Base-by-base conservation (phyloP, 352 stramenopile genomes). In the Globisporangium barbulae region DNA sequence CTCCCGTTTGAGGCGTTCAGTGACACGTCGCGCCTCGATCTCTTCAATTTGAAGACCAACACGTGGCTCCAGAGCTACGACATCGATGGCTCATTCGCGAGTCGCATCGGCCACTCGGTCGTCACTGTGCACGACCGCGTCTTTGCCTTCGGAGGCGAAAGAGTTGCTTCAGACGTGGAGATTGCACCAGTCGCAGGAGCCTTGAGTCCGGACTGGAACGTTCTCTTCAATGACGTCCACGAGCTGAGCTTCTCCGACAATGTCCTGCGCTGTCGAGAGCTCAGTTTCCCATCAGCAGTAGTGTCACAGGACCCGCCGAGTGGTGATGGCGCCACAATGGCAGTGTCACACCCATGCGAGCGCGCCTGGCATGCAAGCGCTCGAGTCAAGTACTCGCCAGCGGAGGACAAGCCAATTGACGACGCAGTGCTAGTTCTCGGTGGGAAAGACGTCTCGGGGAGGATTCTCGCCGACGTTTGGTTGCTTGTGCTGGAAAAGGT, bases 91-190 rank as follows among this genome's bases (percentile, higher is more conserved):
- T 68, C 71, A 2, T 49, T 93, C 19, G 64, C 69, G 33, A 75
- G 77, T 7, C 76, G 81, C 35, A 75, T 89, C 21, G 81, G 85
- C n/a, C 79, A 83, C 52, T 79, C 72, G 3, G 64, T 75, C 35
- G 67, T 80, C 58, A 81, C 69, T 9, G 50, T 90, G 17, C 60
- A 75, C 33, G 48, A 72, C 3, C 68, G 71, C 49, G 72, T 68
- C 3, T 81, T 83, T 41, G 64, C 76, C 0, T 93, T 93, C 67
- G 85, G 85, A 17, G 85, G 85, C 5, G 79, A 91, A 30, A 42
- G 42, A 7, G 33, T 83, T 47, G 6, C 50, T 56, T 42, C 19
- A 48, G 52, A 39, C 8, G 52, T 31, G 37, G 64, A 55, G 48
- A 52, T 44, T 47, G 57, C 9, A 22, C 21, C 33, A 7, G 4